Evolutionary conservation across 441 rosid genomes (phyloP), one percentile per base, ranked within the genome.

Genomic region (Gossypium trilobum): DNA sequence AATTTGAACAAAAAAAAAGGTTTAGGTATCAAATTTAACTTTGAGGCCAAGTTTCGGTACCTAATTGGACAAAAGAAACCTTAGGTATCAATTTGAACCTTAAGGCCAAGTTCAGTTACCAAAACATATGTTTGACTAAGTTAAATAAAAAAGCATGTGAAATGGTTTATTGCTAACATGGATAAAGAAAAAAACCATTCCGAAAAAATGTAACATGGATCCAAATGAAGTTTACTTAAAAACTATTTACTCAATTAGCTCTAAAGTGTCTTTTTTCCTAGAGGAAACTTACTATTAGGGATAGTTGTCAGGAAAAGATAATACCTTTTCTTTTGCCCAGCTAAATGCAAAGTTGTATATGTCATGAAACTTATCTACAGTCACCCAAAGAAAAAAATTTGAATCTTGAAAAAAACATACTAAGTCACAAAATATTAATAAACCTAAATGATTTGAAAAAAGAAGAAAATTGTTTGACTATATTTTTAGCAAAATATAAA

Each of bases 321-420:
- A n/a, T 76, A 94, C 99, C 97, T 94, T 94, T 83, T 94, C 97
- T 82, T 89, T 94, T 62, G 99, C 97, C 99, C 97, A 94, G 60
- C 88, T 94, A 83, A 92, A 94, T 72, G 99, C 94, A 77, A 90
- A 94, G 81, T 90, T 92, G 77, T 90, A 89, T 61, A 94, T 90
- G 61, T 94, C 97, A 20, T 88, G 87, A 67, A 94, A 94, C 82
- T 90, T 94, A 78, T 89, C 99, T 94, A 97, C 3, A 78, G 72
- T 51, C 68, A 71, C 72, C 74, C 74, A 27, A 64, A 67, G 33
- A 39, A 31, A 79, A 74, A 39, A 1, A 39, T 0, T 39, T 39
- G 46, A 39, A 39, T 39, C 11, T 39, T 9, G 33, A 64, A 70
- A 51, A 73, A 55, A 64, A 23, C 7, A 7, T 6, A 8, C 29